phyloP scores from a whole-genome alignment of 148 eudicot genomes.

The Tetragonia tetragonoides region DNA sequence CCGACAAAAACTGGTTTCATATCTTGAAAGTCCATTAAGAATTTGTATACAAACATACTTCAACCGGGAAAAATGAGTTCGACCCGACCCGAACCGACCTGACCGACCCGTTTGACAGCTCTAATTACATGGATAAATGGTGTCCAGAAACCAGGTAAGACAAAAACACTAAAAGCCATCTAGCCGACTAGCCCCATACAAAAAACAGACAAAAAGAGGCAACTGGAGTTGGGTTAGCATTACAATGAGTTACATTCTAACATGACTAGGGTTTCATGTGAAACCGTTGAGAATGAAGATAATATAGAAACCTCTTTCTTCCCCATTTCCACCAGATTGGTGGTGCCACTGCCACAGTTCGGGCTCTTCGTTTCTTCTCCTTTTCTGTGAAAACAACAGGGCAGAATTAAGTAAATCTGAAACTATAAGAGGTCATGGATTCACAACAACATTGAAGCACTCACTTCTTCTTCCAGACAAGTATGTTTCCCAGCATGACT shows the following conservation, averaged over 20 bases:
- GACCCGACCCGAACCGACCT: no score
- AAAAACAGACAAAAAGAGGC: neutral
- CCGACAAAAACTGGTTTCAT: no score
- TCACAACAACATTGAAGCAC: conserved; percentile 25
- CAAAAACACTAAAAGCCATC: neutral
- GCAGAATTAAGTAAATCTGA: neutral
- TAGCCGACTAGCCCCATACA: conserved; percentile 1
- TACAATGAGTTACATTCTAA: conserved; percentile 14
- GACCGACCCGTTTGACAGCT: no score
- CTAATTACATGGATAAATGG: conserved; percentile 15
- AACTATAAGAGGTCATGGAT: neutral
- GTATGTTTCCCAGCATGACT: conserved; percentile 57
- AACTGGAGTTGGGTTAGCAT: conserved; percentile 5
- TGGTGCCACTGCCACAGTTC: conserved; percentile 25
- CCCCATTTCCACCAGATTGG: conserved; percentile 75
- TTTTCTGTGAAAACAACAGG: conserved; percentile 40
- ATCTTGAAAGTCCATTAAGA: no score
- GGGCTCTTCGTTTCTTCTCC: conserved; percentile 36
- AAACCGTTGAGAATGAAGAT: conserved; percentile 33
- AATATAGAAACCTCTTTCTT: conserved; percentile 54
- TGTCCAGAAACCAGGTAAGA: conserved; percentile 15
- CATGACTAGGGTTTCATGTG: conserved; percentile 24
- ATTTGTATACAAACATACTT: no score
- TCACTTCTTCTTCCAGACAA: conserved; percentile 49
- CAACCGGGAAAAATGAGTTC: no score